A percentile compares a stretch with the other conserved stretches of the same genome.
Conservation (phyloP, 768 basidiomycete genomes). For the Phlebiopsis flavidoalba region DNA sequence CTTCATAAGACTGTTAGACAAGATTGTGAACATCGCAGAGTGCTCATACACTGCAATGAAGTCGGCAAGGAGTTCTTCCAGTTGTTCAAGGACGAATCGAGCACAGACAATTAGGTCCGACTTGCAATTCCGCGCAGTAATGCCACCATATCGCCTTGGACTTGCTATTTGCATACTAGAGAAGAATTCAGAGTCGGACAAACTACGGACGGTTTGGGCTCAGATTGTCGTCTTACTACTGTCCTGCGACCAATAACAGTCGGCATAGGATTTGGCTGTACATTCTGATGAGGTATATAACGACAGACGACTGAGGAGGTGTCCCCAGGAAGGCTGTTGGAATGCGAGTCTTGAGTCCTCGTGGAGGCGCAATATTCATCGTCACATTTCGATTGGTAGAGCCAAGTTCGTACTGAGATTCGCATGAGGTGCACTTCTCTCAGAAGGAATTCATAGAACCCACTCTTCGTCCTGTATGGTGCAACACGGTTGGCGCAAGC, state of each 20-base stretch:
- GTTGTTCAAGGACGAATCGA: slow-evolving; percentile 55
- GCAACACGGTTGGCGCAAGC: slow-evolving; percentile 58
- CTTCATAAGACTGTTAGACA: slow-evolving; percentile 10
- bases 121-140: slow-evolving; percentile 38
- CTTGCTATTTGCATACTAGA: slow-evolving; percentile 44
- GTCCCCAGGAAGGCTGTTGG: slow-evolving; percentile 50
- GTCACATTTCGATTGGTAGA: slow-evolving; percentile 59
- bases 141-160: slow-evolving; percentile 30
- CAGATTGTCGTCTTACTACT: slow-evolving; percentile 38
- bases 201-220: neutral
- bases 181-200: neutral
- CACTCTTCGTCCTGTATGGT: slow-evolving; percentile 75
- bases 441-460: slow-evolving; percentile 19
- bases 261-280: slow-evolving; percentile 63
- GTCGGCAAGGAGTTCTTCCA: slow-evolving; percentile 59
- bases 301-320: slow-evolving; percentile 47
- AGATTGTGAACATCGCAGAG: neutral
- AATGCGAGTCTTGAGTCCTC: slow-evolving; percentile 44
- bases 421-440: neutral
- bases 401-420: slow-evolving; percentile 61
- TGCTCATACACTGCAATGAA: slow-evolving; percentile 36
- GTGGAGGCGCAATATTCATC: slow-evolving; percentile 3
- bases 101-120: slow-evolving; percentile 49
- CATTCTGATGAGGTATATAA: slow-evolving; percentile 59
- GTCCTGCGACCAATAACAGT: slow-evolving; percentile 58